Base-by-base conservation (phyloP, 495 filamentous ascomycete genomes). In the Chlorociboria aeruginascens region DNA sequence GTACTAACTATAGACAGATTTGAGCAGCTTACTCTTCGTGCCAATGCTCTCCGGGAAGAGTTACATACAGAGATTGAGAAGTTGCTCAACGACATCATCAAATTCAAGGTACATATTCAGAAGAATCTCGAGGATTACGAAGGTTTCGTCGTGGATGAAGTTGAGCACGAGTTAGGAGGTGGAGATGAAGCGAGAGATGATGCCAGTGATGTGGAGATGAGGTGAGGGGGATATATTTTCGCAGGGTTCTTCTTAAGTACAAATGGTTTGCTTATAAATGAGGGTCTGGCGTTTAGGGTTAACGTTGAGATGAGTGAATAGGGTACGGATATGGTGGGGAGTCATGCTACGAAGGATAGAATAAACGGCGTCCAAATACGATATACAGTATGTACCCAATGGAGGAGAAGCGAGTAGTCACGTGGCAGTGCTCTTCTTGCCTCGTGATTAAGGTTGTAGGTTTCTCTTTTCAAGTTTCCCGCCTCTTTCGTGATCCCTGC, bases 21-120 rank as follows among this genome's bases (percentile, higher is more conserved):
- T 59, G 90, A 96, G 61, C 90, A 95, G 59, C 66, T 97, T 8
- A 89, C 81, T 7, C 76, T 94, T 25, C 79, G 78, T 17, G 87
- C 87, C 13, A 86, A 88, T 57, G 68, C 85, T 2, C 73, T 95
- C 28, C 80, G 92, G 31, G 92, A 98, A 65, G 89, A 95, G 60
- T 69, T 98, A 12, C 92, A 98, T 59, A 93, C 89, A 10, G 92
- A 95, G 62, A 85, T 95, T 49, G 93, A 95, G 69, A 84, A 82
- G 52, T 90, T 96, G 79, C 67, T 98, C 53, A 93, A 95, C 66
- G 89, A 96, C 58, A 82, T 97, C 61, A 94, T 96, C 69, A 88
- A 88, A 55, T 98, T 98, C 80, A 98, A 98, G 69, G 81, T 97
- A 47, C 92, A 96, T 61, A 74, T 98, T 39, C 92, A 97, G 63